These are phyloP conservation scores for Metarhizium robertsii DNA, from an alignment of 2,329 filamentous ascomycete genomes.

Conservation along the genomic window DNA sequence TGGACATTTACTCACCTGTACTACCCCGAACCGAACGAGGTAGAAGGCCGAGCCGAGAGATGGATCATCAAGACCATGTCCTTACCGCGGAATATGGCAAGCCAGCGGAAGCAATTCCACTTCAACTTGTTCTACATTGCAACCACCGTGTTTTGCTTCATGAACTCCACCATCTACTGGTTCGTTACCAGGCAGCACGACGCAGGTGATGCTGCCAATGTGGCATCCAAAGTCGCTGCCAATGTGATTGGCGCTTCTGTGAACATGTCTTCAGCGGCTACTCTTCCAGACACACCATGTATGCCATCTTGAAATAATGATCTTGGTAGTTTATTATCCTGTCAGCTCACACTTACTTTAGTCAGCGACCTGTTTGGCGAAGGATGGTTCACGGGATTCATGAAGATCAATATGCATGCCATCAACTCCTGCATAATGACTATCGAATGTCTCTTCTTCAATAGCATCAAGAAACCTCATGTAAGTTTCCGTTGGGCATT, in stretches of 20 bases:
- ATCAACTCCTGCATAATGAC: conserved; percentile 33
- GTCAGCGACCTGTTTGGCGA: conserved; percentile 39
- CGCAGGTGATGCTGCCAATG: conserved; percentile 3
- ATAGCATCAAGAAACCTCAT: conserved; percentile 42
- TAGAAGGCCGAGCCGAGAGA: conserved; percentile 25
- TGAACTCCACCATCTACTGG: conserved; percentile 44
- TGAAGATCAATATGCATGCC: conserved; percentile 35
- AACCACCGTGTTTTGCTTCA: conserved; percentile 35
- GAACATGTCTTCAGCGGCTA: not conserved
- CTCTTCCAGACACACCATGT: conserved; percentile 15
- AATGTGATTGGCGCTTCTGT: not conserved
- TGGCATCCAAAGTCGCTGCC: not conserved
- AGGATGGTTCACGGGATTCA: conserved; percentile 37
- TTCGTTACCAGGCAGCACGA: conserved; percentile 26
- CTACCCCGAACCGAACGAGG: conserved; percentile 30
- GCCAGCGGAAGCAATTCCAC: conserved; percentile 32
- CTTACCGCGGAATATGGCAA: conserved; percentile 31
- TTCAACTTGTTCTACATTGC: conserved; percentile 43
- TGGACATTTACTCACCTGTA: conserved; percentile 46
- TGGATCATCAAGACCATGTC: conserved; percentile 32
- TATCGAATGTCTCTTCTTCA: conserved; percentile 38
- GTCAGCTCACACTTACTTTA: conserved; percentile 16
- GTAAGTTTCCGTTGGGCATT: conserved; percentile 20
- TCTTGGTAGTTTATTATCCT: not conserved
- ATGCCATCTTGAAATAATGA: conserved; percentile 1